phyloP scores from a whole-genome alignment of 805 yeast species.

The Komagataella pseudopastoris region DNA sequence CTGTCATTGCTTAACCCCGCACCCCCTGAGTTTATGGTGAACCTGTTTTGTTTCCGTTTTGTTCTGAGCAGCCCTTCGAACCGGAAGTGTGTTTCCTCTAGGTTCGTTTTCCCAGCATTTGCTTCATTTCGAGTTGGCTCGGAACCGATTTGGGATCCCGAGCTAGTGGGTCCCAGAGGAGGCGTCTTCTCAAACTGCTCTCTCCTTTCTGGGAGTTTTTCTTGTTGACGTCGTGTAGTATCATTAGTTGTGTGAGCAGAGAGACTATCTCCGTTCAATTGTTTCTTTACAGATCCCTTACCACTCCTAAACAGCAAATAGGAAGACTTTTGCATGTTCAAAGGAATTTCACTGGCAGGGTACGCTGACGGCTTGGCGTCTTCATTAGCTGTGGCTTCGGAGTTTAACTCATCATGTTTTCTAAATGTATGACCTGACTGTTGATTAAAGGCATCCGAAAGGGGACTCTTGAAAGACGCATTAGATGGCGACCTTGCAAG shows the following conservation, averaged over 20 bases:
- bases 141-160: not conserved
- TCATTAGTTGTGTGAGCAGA: not conserved
- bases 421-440: not conserved
- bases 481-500: constrained; percentile 61
- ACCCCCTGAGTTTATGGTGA: not conserved
- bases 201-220: not conserved
- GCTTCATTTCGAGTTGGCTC: not conserved
- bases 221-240: not conserved
- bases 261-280: not conserved
- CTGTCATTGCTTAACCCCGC: not conserved
- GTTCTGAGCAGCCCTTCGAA: not conserved
- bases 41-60: not conserved
- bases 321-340: not conserved
- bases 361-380: not conserved
- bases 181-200: not conserved
- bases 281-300: not conserved
- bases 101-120: not conserved
- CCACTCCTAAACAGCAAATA: not conserved
- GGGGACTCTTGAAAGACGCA: constrained; percentile 61
- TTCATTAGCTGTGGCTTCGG: not conserved
- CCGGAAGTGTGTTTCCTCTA: not conserved
- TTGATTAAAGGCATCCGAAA: constrained; percentile 33
- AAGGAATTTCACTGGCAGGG: not conserved
- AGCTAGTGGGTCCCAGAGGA: not conserved
- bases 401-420: not conserved